A percentile compares a stretch with the other conserved stretches of the same genome.
These are phyloP conservation scores for Thielaviopsis cerberus DNA, from an alignment of 2,329 filamentous ascomycete species.

Conservation along the genomic window DNA sequence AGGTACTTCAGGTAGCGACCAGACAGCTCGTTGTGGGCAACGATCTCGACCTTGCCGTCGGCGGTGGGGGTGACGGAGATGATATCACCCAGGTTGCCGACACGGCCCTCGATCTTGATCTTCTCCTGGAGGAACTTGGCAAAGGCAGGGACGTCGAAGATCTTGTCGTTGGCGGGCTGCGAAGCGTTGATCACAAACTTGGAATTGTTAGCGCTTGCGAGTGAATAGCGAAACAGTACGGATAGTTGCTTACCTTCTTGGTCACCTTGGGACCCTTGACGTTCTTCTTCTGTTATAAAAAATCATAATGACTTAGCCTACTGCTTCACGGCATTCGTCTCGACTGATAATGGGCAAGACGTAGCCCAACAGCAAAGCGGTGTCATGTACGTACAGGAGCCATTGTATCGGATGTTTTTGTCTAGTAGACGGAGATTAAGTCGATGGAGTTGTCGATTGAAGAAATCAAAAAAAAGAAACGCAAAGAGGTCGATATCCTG, in stretches of 20 bases:
- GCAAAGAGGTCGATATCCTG: conserved; percentile 68
- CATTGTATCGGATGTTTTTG: conserved; percentile 40
- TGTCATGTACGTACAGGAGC: conserved; percentile 67
- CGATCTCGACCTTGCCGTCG: conserved; percentile 95
- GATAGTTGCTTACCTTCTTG: conserved; percentile 49
- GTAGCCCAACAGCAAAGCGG: conserved; percentile 86
- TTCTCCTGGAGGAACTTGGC: conserved; percentile 99
- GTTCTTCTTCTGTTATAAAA: conserved; percentile 44
- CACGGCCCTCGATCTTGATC: conserved; percentile 98
- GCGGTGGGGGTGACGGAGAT: conserved; percentile 78
- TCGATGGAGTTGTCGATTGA: conserved; percentile 9
- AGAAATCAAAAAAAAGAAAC: conserved; percentile 19
- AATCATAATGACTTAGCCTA: conserved; percentile 65
- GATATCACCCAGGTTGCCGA: conserved; percentile 90
- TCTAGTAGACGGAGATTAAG: conserved; percentile 12
- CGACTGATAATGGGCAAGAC: conserved; percentile 17
- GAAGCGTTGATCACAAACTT: conserved; percentile 99
- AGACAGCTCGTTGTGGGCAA: conserved; percentile 93
- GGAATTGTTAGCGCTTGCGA: background rate
- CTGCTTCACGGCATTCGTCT: conserved; percentile 49
- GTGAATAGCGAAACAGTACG: background rate
- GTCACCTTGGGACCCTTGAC: conserved; percentile 54
- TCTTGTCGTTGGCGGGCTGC: conserved; percentile 97
- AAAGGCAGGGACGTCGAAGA: conserved; percentile 97
- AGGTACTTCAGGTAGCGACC: conserved; percentile 99